Conservation (phyloP, 2,329 filamentous ascomycete species). For the Amauroascus verrucosus region DNA sequence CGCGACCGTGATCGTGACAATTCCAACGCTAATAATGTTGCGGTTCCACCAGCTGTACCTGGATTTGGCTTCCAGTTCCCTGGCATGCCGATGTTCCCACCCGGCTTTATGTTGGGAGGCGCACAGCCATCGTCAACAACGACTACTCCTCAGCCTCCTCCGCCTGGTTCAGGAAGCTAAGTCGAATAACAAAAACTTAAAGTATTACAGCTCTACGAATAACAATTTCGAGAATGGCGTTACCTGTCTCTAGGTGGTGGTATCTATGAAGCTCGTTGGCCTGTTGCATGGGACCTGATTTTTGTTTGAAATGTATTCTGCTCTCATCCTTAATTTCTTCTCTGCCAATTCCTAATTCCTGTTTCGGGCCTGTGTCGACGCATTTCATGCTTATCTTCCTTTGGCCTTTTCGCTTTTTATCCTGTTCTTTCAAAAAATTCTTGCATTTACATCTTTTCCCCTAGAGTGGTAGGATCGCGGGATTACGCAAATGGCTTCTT, state of each 20-base stretch:
- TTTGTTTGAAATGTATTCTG: background rate
- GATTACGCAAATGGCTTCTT: background rate
- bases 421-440: background rate
- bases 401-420: background rate
- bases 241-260: background rate
- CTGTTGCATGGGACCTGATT: background rate
- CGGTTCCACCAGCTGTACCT: slow-evolving; percentile 45
- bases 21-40: slow-evolving; percentile 35
- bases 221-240: background rate
- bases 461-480: background rate
- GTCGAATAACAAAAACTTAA: background rate
- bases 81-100: slow-evolving; percentile 41
- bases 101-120: slow-evolving; percentile 36
- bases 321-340: background rate
- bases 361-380: background rate
- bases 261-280: background rate
- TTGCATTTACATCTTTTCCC: background rate
- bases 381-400: background rate
- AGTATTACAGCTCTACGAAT: background rate
- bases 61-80: slow-evolving; percentile 46
- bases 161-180: slow-evolving; percentile 21
- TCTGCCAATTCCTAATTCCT: background rate
- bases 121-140: slow-evolving; percentile 14
- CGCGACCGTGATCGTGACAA: slow-evolving; percentile 28
- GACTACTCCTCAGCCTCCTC: slow-evolving; percentile 27